Conservation (phyloP, 73 alveolate genomes). For the Paramecium bursaria region DNA sequence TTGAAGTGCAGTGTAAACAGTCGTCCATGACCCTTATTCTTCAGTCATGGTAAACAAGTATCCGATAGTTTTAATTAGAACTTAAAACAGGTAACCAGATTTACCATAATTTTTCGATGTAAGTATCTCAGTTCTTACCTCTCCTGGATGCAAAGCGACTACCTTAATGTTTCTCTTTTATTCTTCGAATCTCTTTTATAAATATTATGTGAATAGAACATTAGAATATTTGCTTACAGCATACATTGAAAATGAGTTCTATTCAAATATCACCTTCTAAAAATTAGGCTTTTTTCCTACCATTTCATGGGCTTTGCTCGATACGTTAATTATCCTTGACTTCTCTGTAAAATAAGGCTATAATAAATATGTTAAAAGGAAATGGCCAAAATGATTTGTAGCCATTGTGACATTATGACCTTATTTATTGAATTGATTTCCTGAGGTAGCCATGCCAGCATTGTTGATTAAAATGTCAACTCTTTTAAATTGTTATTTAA, state of each 20-base stretch:
- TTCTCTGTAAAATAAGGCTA: constrained; percentile 1
- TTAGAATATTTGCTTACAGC: constrained; percentile 55
- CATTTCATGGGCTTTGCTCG: constrained; percentile 52
- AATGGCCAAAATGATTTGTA: constrained; percentile 69
- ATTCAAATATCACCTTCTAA: constrained; percentile 11
- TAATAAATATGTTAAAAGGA: constrained; percentile 39
- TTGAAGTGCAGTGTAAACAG: constrained; percentile 1
- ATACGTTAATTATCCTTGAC: constrained; percentile 56
- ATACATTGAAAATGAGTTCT: constrained; percentile 57
- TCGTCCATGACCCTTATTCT: constrained; percentile 30
- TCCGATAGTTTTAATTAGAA: background rate
- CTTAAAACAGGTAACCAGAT: background rate
- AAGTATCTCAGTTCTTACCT: constrained; percentile 55
- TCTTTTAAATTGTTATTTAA: background rate
- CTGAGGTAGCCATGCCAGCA: constrained; percentile 65
- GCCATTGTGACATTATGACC: constrained; percentile 58
- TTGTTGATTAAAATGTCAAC: constrained; percentile 63
- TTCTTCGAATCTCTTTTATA: constrained; percentile 8
- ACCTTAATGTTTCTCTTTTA: constrained; percentile 40
- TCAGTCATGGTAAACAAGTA: constrained; percentile 8
- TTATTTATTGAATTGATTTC: constrained; percentile 27
- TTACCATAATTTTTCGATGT: too few relatives aligned
- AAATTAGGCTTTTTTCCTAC: constrained; percentile 34
- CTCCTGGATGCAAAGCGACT: constrained; percentile 70
- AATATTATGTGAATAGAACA: background rate